Evolutionary conservation across 805 yeast genomes (phyloP).

Genomic region (Hanseniaspora pseudoguilliermondii): DNA sequence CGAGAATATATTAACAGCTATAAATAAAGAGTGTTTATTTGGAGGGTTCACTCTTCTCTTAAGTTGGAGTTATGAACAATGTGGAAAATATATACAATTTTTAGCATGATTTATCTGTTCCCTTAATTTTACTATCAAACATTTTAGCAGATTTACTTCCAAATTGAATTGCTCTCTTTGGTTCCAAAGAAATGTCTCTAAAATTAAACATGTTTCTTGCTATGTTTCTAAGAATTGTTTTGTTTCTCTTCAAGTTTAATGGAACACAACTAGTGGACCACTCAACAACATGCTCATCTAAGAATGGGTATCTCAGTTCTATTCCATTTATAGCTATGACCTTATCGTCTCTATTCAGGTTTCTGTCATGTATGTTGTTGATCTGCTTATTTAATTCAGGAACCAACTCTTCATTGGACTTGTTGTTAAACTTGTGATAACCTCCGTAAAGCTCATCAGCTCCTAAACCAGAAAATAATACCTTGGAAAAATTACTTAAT

Average conservation of each 20-base stretch:
- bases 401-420: slow-evolving; percentile 34
- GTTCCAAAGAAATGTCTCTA: slow-evolving; percentile 50
- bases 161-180: slow-evolving; percentile 90
- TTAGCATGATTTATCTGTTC: slow-evolving; percentile 43
- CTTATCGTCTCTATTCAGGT: slow-evolving; percentile 83
- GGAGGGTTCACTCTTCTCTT: slow-evolving; percentile 32
- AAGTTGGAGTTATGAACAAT: slow-evolving; percentile 40
- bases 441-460: slow-evolving; percentile 98
- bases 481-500: slow-evolving; percentile 41
- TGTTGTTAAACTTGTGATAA: slow-evolving; percentile 63
- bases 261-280: slow-evolving; percentile 38
- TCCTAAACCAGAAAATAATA: slow-evolving; percentile 82
- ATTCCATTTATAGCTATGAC: slow-evolving; percentile 78
- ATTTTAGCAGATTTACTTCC: slow-evolving; percentile 93
- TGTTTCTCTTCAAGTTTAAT: slow-evolving; percentile 37
- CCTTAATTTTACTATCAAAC: slow-evolving; percentile 60
- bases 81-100: slow-evolving; percentile 34
- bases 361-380: slow-evolving; percentile 59
- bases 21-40: slow-evolving; percentile 31
- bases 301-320: slow-evolving; percentile 77
- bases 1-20: slow-evolving; percentile 33
- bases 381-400: slow-evolving; percentile 60
- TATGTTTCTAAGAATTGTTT: slow-evolving; percentile 46
- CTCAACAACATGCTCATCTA: slow-evolving; percentile 49
- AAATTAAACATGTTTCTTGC: slow-evolving; percentile 41